Base-by-base conservation (phyloP, 139 green algal genomes). In the Tetratostichococcus sp. region DNA sequence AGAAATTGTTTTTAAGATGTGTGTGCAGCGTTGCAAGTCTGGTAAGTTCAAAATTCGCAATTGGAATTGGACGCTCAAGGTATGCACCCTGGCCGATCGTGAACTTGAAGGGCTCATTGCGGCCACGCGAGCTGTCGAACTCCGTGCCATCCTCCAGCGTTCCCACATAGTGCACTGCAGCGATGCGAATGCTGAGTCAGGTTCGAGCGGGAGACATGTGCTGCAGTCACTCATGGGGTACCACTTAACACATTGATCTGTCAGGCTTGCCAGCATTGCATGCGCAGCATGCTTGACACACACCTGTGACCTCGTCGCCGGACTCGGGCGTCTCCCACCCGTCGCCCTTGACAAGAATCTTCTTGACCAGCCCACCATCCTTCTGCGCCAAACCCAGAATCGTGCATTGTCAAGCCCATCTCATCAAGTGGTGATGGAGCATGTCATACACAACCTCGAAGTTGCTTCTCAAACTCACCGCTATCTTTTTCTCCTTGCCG, bases 101-200 rank as follows among this genome's bases (percentile, higher is more conserved):
- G 85, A 97, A 99, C 16, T 77, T 86, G 78, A 99, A 99, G 8
- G 95, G 93, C 26, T 93, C 79, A 28, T 75, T 80, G 21, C 94
- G 84, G 77, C 98, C 96, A 1, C 88, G 59, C 57, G 82, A 93
- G 11, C 86, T 94, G 83, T 99, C 96, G 86, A 99, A 99, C 74
- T 96, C 91, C 32, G 80, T 89, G 34, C 94, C 95, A 69, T 98
- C 91, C 28, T 89, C 42, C n/a, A 99, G 86, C 0, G 93, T 98
- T 42, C 96, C 96, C 21, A 89, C 87, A 76, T 99, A 99, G 84
- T 99, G 96, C 32, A 99, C 95, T 94, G 85, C 30, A 58, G 70
- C 43, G 17, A 8, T 67, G 50, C 43, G 30, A 28, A 26, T 70
- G 19, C 67, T 14, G 17, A 30, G 57, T 31, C n/a, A n/a, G n/a